Evolutionary conservation across 2,329 filamentous ascomycete genomes (phyloP).

Genomic region (Xylariales sp.): DNA sequence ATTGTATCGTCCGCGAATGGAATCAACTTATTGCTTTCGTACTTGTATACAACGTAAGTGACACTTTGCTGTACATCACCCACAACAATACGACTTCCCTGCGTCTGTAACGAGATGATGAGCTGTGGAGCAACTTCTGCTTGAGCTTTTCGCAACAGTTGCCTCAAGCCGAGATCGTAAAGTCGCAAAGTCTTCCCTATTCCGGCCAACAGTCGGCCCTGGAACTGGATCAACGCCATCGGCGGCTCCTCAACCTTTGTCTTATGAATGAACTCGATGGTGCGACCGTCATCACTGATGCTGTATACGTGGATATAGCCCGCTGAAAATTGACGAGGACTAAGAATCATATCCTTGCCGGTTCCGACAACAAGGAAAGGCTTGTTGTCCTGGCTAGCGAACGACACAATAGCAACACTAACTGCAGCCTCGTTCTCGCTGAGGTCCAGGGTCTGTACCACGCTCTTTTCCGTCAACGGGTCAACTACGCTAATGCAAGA

Average conservation of each 20-base stretch:
- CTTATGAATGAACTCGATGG: conserved; percentile 93
- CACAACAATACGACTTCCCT: conserved; percentile 86
- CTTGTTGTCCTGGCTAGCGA: conserved; percentile 84
- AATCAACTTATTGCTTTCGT: conserved; percentile 84
- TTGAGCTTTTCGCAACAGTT: conserved; percentile 88
- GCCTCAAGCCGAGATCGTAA: conserved; percentile 90
- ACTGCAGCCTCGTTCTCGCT: conserved; percentile 89
- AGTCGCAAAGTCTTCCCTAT: conserved; percentile 77
- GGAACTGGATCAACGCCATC: conserved; percentile 85
- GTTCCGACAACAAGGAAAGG: conserved; percentile 92
- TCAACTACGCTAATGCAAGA: conserved; percentile 94
- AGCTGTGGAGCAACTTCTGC: conserved; percentile 72
- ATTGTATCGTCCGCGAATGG: conserved; percentile 90
- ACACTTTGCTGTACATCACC: conserved; percentile 88
- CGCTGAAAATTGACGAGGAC: conserved; percentile 67
- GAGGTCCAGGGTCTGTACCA: conserved; percentile 75
- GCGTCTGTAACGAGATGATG: conserved; percentile 85
- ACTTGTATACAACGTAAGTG: conserved; percentile 91
- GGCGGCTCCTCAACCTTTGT: conserved; percentile 89
- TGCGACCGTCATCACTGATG: conserved; percentile 79
- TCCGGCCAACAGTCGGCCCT: conserved; percentile 83
- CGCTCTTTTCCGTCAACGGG: conserved; percentile 67
- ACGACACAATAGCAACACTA: conserved; percentile 78
- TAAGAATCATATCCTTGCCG: conserved; percentile 81
- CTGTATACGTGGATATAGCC: conserved; percentile 93